Conservation (phyloP, 2,329 filamentous ascomycete species). For the Pseudocercospora fijiensis region DNA sequence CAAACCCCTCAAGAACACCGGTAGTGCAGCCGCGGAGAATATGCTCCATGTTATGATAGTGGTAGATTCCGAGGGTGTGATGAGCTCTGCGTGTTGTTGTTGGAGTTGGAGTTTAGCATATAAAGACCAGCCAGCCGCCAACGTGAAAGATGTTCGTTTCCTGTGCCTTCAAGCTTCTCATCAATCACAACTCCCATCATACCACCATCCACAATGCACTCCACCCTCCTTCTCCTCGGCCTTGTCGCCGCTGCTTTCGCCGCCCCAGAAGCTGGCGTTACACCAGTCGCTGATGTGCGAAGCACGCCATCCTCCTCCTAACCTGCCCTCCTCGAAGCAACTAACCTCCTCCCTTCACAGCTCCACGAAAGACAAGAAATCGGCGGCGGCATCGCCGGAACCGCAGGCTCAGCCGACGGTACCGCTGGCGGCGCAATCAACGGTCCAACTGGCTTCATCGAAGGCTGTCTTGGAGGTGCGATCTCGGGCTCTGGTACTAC, state of each 20-base stretch:
- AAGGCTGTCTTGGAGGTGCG: slow-evolving; percentile 22
- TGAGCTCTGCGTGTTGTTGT: not conserved
- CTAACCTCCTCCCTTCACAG: not conserved
- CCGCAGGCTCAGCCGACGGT: slow-evolving; percentile 11
- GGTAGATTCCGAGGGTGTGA: not conserved
- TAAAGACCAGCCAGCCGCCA: too few species aligned
- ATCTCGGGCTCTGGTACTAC: slow-evolving; percentile 11
- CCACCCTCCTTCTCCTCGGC: not conserved
- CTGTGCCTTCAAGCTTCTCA: too few species aligned
- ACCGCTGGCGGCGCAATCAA: slow-evolving; percentile 23
- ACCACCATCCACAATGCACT: not conserved
- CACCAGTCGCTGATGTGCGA: not conserved
- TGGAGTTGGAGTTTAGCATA: not conserved
- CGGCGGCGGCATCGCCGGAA: slow-evolving; percentile 18
- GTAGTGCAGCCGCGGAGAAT: not conserved
- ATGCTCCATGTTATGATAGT: not conserved
- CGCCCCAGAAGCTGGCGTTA: not conserved
- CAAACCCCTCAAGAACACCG: not conserved
- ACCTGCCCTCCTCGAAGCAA: not conserved
- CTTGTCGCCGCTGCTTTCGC: not conserved
- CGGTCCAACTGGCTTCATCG: slow-evolving; percentile 20
- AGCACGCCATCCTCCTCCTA: not conserved
- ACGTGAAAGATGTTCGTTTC: too few species aligned
- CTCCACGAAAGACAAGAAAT: slow-evolving; percentile 11
- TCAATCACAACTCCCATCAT: not conserved